phyloP scores from a whole-genome alignment of 2,329 filamentous ascomycete species.

The Thelonectria rubi region DNA sequence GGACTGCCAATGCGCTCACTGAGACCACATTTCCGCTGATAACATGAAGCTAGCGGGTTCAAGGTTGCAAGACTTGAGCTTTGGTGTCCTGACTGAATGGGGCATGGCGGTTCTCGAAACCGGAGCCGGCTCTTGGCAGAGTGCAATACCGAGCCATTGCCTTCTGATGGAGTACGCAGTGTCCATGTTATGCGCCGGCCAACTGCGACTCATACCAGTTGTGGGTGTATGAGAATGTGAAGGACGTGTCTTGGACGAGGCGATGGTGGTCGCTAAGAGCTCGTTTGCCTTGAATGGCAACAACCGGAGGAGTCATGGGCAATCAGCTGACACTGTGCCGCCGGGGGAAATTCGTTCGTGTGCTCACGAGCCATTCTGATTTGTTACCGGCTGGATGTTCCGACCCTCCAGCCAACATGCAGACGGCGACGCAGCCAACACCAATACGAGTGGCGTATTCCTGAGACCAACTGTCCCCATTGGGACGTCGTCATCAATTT shows the following conservation, averaged over 20 bases:
- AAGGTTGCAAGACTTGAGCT: constrained; percentile 23
- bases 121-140: constrained; percentile 31
- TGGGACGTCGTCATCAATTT: neutral
- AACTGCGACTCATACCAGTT: constrained; percentile 7
- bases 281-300: neutral
- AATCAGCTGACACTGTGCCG: neutral
- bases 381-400: constrained; percentile 27
- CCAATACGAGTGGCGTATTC: constrained; percentile 13
- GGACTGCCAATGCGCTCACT: constrained; percentile 21
- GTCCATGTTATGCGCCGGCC: neutral
- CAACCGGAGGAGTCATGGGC: neutral
- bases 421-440: constrained; percentile 10
- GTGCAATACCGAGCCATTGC: constrained; percentile 35
- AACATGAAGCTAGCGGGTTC: constrained; percentile 22
- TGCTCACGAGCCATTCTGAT: constrained; percentile 15
- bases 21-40: constrained; percentile 28
- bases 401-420: constrained; percentile 20
- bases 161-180: neutral
- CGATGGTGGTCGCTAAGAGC: neutral
- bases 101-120: constrained; percentile 21
- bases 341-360: constrained; percentile 1
- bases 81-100: constrained; percentile 32
- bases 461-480: neutral
- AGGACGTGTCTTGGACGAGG: neutral
- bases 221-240: neutral